Conservation (phyloP, 2,329 filamentous ascomycete genomes). For the Trichoderma pleuroti region DNA sequence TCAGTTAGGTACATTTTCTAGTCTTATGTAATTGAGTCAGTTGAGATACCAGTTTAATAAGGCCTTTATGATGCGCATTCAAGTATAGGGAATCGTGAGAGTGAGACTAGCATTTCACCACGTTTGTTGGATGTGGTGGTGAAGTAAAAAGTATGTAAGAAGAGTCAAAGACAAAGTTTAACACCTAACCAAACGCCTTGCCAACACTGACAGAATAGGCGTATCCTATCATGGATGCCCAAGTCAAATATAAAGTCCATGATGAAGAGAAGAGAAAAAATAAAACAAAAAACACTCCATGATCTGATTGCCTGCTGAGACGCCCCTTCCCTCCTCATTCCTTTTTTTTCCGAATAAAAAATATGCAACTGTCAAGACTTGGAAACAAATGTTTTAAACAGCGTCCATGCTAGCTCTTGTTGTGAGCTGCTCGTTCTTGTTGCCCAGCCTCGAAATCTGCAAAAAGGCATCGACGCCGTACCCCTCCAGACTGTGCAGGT, state of each 20-base stretch:
- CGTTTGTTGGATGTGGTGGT: not conserved
- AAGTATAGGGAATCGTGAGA: not conserved
- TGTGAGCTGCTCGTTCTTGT: slow-evolving; percentile 93
- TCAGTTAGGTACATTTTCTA: slow-evolving; percentile 38
- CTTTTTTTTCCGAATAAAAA: not conserved
- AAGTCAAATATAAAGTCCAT: not conserved
- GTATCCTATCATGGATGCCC: not conserved
- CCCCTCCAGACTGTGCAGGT: slow-evolving; percentile 88
- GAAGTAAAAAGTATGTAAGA: not conserved
- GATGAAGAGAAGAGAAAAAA: not conserved
- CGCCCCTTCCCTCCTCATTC: no score
- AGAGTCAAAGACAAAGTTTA: not conserved
- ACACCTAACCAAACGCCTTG: not conserved
- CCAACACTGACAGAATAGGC: not conserved
- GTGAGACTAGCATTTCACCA: not conserved
- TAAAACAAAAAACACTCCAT: not conserved
- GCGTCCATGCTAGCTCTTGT: slow-evolving; percentile 75
- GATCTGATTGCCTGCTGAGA: slow-evolving; percentile 1
- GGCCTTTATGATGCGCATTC: not conserved
- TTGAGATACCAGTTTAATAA: slow-evolving; percentile 38
- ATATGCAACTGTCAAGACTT: not conserved
- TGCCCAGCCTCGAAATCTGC: slow-evolving; percentile 92
- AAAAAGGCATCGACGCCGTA: slow-evolving; percentile 95
- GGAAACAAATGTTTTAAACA: slow-evolving; percentile 44
- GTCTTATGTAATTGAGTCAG: slow-evolving; percentile 49